These are phyloP conservation scores for Heliophila coronopifolia DNA, from an alignment of 441 rosid genomes.

Conservation along the genomic window DNA sequence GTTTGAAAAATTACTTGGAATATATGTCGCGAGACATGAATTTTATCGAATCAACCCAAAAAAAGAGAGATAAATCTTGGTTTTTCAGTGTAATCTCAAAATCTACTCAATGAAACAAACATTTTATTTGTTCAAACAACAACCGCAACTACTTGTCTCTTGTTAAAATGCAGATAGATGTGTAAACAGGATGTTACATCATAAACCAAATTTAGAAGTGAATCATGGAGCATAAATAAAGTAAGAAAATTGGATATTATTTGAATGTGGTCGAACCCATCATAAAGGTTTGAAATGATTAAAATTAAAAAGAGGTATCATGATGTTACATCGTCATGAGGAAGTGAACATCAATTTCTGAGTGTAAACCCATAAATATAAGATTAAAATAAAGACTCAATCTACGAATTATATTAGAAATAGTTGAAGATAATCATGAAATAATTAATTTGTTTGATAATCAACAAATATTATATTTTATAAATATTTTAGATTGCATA, in stretches of 20 bases:
- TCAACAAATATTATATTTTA: no score
- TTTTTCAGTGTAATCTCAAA: no score
- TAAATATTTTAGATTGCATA: no score
- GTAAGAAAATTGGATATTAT: conserved; percentile 5
- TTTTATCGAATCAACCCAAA: no score
- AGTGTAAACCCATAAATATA: neutral
- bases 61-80: no score
- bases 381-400: neutral
- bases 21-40: no score
- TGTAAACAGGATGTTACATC: conserved; percentile 20
- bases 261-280: conserved; percentile 20
- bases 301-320: neutral
- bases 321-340: conserved; percentile 23
- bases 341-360: neutral
- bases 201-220: conserved; percentile 19
- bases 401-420: neutral
- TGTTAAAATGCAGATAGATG: no score
- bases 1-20: no score
- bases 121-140: neutral
- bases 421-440: no score
- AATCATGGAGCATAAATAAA: conserved; percentile 10
- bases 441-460: no score
- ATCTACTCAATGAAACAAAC: no score
- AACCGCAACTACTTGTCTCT: no score
- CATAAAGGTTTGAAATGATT: conserved; percentile 15